Conservation (phyloP, 2,329 filamentous ascomycete genomes). For the Eutypella sp. region DNA sequence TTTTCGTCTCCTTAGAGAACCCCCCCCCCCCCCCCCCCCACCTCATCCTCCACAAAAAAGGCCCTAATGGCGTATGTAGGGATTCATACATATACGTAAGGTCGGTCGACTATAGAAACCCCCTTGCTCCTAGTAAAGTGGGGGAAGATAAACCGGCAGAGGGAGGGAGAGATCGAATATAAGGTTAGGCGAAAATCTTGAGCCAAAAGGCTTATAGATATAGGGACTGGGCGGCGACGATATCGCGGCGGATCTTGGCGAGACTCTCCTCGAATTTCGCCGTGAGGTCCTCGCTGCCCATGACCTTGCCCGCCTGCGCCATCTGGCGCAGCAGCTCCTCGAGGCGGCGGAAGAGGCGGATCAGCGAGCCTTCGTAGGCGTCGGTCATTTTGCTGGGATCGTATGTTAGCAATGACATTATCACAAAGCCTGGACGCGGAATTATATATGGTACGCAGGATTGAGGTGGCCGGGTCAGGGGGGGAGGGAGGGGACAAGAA, state of each 20-base stretch:
- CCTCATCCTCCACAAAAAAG: too few species aligned
- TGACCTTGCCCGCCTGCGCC: slow-evolving; percentile 92
- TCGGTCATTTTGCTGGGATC: slow-evolving; percentile 92
- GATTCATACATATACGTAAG: too few species aligned
- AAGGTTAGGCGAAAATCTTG: too few species aligned
- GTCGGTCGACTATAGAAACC: too few species aligned
- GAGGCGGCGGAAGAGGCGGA: slow-evolving; percentile 89
- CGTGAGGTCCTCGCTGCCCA: slow-evolving; percentile 93
- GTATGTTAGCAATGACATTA: slow-evolving; percentile 16
- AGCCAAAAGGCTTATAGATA: slow-evolving; percentile 71
- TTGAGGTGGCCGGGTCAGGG: too few species aligned
- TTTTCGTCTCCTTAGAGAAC: too few species aligned
- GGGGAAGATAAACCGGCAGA: too few species aligned
- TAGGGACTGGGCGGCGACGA: slow-evolving; percentile 90
- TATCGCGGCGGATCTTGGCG: slow-evolving; percentile 82
- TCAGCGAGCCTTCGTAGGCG: slow-evolving; percentile 93
- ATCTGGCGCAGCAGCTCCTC: slow-evolving; percentile 94
- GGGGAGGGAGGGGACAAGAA: too few species aligned
- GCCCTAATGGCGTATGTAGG: too few species aligned
- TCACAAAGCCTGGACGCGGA: neutral
- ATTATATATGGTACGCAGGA: neutral
- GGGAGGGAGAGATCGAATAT: too few species aligned
- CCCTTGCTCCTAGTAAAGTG: too few species aligned
- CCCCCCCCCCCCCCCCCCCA: too few species aligned
- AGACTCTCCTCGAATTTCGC: slow-evolving; percentile 87